Percentiles rank a stretch among this genome's conserved stretches.
Evolutionary conservation across 1,284 basidiomycete species (phyloP).

Genomic region (Microbotryum silenes-acaulis): DNA sequence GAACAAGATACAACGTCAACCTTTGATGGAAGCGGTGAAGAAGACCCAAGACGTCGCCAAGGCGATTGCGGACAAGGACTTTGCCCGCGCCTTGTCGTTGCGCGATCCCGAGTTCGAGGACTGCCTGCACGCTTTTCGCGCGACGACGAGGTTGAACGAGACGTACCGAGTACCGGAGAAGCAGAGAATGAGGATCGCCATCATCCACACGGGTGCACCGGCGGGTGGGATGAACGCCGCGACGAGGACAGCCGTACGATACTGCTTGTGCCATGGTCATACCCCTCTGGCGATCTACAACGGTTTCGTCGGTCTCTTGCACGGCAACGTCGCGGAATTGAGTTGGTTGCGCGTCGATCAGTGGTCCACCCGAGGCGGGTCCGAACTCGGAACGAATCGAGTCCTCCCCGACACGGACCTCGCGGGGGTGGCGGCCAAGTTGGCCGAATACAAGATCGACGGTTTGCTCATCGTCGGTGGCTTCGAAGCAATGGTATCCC

Average conservation of each 20-base stretch:
- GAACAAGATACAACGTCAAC: slow-evolving; percentile 88
- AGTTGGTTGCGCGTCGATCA: slow-evolving; percentile 96
- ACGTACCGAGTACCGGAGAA: slow-evolving; percentile 56
- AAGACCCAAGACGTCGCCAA: slow-evolving; percentile 78
- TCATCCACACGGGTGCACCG: slow-evolving; percentile 93
- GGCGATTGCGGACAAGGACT: slow-evolving; percentile 77
- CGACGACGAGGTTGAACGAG: slow-evolving; percentile 58
- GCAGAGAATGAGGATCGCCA: slow-evolving; percentile 72
- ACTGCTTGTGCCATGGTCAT: slow-evolving; percentile 87
- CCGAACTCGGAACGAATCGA: slow-evolving; percentile 94
- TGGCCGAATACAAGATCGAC: slow-evolving; percentile 78
- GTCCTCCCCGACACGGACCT: slow-evolving; percentile 76
- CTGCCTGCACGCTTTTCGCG: slow-evolving; percentile 71
- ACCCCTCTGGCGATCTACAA: slow-evolving; percentile 86
- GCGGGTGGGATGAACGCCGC: slow-evolving; percentile 99
- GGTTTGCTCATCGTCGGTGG: slow-evolving; percentile 86
- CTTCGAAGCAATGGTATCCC: slow-evolving; percentile 83
- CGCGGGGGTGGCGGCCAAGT: slow-evolving; percentile 75
- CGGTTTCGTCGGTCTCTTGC: slow-evolving; percentile 86
- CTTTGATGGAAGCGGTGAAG: slow-evolving; percentile 84
- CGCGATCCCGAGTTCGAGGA: slow-evolving; percentile 90
- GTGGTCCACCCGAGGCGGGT: slow-evolving; percentile 95
- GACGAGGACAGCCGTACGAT: slow-evolving; percentile 85
- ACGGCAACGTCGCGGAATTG: slow-evolving; percentile 75
- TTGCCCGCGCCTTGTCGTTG: slow-evolving; percentile 74